phyloP scores from a whole-genome alignment of 352 stramenopile genomes.

The Phytophthora quininea region DNA sequence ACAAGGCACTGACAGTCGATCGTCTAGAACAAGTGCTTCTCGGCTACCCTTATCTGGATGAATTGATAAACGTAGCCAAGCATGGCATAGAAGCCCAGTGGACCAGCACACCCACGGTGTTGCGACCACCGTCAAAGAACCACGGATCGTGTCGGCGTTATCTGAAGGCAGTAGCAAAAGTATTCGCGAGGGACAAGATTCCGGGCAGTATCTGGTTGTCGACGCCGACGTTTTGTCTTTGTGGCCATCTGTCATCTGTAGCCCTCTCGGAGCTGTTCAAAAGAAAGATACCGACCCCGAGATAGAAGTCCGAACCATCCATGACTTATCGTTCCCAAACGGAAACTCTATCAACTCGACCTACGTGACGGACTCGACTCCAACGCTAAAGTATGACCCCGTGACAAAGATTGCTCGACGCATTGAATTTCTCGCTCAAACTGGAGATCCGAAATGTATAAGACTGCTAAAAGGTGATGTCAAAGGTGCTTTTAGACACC shows the following conservation, averaged over 20 bases:
- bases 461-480: slow-evolving; percentile 12
- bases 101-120: neutral
- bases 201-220: slow-evolving; percentile 10
- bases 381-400: neutral
- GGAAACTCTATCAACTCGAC: slow-evolving; percentile 2
- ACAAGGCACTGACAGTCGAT: neutral
- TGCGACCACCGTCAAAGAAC: neutral
- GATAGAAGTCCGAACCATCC: slow-evolving; percentile 3
- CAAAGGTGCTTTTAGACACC: slow-evolving; percentile 9
- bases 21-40: neutral
- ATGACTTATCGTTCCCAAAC: slow-evolving; percentile 6
- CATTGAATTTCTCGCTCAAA: neutral
- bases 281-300: slow-evolving; percentile 5
- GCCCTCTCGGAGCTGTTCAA: slow-evolving; percentile 6
- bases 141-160: neutral
- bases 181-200: slow-evolving; percentile 7
- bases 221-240: neutral
- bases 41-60: neutral
- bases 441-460: neutral
- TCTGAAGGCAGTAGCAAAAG: neutral
- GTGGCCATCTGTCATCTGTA: neutral
- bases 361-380: neutral
- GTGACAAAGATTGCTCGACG: neutral
- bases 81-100: neutral
- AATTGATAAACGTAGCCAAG: neutral